phyloP scores from a whole-genome alignment of 1,139 yeast genomes.

The Hyphopichia fennica region DNA sequence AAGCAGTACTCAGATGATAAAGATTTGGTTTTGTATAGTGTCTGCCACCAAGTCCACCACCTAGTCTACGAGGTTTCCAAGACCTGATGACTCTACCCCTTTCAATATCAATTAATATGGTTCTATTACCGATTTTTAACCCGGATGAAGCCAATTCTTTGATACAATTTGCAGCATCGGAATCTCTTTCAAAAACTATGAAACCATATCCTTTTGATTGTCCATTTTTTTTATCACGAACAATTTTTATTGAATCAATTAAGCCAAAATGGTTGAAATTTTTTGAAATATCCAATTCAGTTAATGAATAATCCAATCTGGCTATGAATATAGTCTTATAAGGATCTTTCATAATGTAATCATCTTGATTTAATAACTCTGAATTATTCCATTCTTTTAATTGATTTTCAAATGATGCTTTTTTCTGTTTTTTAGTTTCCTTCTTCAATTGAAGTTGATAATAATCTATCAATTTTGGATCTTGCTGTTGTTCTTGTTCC shows the following conservation, averaged over 20 bases:
- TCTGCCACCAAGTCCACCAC: slow-evolving; percentile 70
- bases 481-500: slow-evolving; percentile 13
- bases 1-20: slow-evolving; percentile 43
- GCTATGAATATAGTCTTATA: slow-evolving; percentile 76
- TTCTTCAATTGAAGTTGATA: neutral
- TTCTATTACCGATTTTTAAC: slow-evolving; percentile 37
- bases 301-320: slow-evolving; percentile 62
- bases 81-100: slow-evolving; percentile 72
- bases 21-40: slow-evolving; percentile 44
- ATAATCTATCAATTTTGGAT: neutral
- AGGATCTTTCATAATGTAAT: slow-evolving; percentile 68
- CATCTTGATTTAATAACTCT: slow-evolving; percentile 53
- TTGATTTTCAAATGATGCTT: slow-evolving; percentile 37
- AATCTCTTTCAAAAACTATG: slow-evolving; percentile 62
- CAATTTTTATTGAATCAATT: slow-evolving; percentile 66
- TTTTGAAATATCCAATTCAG: slow-evolving; percentile 68
- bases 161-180: slow-evolving; percentile 60
- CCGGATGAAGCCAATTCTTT: slow-evolving; percentile 58
- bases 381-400: slow-evolving; percentile 39
- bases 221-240: slow-evolving; percentile 52
- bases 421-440: slow-evolving; percentile 3
- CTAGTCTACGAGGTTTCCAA: slow-evolving; percentile 79
- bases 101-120: slow-evolving; percentile 76
- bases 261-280: slow-evolving; percentile 67
- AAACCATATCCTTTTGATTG: slow-evolving; percentile 85